Evolutionary conservation across 129 eudicot species (phyloP), one percentile per base, ranked within the genome.

Genomic region (Ambrosia trifida): DNA sequence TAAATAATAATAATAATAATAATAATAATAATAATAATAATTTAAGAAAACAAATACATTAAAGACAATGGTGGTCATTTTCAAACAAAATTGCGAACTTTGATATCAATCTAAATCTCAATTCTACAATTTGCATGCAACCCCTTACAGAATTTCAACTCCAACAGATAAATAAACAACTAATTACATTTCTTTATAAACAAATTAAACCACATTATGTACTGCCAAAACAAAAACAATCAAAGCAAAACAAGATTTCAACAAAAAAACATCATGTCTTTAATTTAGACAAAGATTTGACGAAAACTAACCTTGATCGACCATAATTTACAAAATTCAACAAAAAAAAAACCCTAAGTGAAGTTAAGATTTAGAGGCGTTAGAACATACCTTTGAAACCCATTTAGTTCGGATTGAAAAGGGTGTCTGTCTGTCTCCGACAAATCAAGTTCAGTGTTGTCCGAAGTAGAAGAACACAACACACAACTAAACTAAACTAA

Each of bases 331-430:
- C 41, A 70, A 16, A 70, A 16, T 69, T 4, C 5, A 20, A 31
- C 32, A 61, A 46, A 62, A 75, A 28, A 61, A 46, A 62, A 75
- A 28, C 66, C 72, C 50, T 5, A 65, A 75, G 24, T 41, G 19
- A 75, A 4, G 24, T 5, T 2, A 40, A 47, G 24, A 4, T 52
- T 35, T 52, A 40, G 11, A 49, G 35, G 3, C 31, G 44, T 57
- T 72, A 10, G 41, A 57, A 63, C 53, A 63, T 33, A 75, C 79
- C 78, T 74, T 74, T 14, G 72, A n/a, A 50, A 38, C 64, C 72
- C 64, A 74, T 59, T 36, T 49, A 24, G 8, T 49, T 66, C 56
- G 54, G 11, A 40, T 58, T 40, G 67, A 71, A 24, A 68, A 68
- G 73, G 49, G 45, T 68, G 28, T 24, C 73, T 68, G 73, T 31